A percentile compares a stretch with the other conserved stretches of the same genome.
These are phyloP conservation scores for Phaeoacremonium minimum DNA, from an alignment of 2,329 filamentous ascomycete species.

Conservation along the genomic window DNA sequence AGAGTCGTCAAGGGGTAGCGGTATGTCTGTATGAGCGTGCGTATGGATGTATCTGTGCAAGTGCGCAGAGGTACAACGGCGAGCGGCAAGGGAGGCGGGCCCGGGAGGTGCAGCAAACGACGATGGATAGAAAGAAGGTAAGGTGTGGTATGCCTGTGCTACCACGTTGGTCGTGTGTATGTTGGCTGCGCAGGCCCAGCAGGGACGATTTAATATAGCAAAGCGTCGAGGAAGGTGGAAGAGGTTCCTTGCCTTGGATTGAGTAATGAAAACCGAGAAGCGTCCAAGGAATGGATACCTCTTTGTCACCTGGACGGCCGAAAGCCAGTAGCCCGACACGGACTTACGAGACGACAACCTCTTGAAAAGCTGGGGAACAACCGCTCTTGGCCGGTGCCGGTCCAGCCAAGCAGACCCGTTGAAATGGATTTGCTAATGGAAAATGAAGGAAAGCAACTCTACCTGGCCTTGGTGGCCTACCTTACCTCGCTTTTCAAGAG, in stretches of 20 bases:
- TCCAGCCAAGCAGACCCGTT: too few species aligned
- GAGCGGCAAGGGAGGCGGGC: neutral
- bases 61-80: neutral
- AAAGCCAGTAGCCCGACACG: conserved; percentile 1
- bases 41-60: neutral
- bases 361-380: neutral
- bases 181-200: too few species aligned
- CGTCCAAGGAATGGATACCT: conserved; percentile 8
- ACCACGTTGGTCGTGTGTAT: conserved; percentile 4
- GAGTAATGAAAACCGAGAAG: conserved; percentile 9
- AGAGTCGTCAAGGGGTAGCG: too few species aligned
- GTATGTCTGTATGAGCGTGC: too few species aligned
- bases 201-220: too few species aligned
- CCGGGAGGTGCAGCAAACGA: neutral
- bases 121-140: too few species aligned
- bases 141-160: conserved; percentile 3
- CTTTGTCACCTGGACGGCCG: conserved; percentile 9
- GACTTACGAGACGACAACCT: neutral
- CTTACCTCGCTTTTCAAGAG: too few species aligned
- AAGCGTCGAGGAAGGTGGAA: too few species aligned
- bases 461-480: too few species aligned
- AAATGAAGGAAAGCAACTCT: too few species aligned
- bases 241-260: too few species aligned
- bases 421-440: too few species aligned
- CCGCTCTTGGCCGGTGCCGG: neutral